Base-by-base conservation (phyloP, 768 basidiomycete species). In the Panaeolus cyanescens region DNA sequence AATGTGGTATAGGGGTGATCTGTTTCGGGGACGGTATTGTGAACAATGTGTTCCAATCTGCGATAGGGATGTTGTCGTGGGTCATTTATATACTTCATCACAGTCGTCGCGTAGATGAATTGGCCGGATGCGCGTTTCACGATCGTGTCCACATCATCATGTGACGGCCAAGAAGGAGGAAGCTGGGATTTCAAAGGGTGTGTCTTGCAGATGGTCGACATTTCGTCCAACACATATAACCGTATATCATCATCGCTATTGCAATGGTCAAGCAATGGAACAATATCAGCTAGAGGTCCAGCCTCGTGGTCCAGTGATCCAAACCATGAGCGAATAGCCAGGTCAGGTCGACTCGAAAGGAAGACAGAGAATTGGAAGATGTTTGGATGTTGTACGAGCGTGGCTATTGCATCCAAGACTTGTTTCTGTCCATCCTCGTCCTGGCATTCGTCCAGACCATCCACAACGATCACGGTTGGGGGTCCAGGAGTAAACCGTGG, bases 381-480 rank as follows among this genome's bases (percentile, higher is more conserved):
- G 34, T 34, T 1, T 17, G 10, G 34, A 17, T 34, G 17, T 9
- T 17, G 10, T 12, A 34, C 34, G 34, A 34, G 34, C 34, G 34
- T 2, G 8, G 34, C 34, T 34, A 34, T 34, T 9, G 34, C 34
- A 9, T 34, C 34, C 34, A 34, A 5, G 1, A 34, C 34, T 34
- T 34, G 34, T 34, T 1, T 3, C 4, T 67, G 66, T 28, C 30
- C 62, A 6, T 45, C 20, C 28, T 60, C 55, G 31, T 53, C 56
- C 3, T 59, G 39, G 34, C 63, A 67, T 59, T 69, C 68, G 33
- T 69, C 68, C 13, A 67, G 37, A 20, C 68, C 68, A 54, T 67
- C 68, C 15, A 68, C 56, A 7, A 68, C 36, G 28, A 68, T 39
- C 20, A 68, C 36, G 3, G 45, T n/a, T 1, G 65, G 64, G 28